Base-by-base conservation (phyloP, 2,329 filamentous ascomycete genomes). In the Pyrenochaeta sp. region DNA sequence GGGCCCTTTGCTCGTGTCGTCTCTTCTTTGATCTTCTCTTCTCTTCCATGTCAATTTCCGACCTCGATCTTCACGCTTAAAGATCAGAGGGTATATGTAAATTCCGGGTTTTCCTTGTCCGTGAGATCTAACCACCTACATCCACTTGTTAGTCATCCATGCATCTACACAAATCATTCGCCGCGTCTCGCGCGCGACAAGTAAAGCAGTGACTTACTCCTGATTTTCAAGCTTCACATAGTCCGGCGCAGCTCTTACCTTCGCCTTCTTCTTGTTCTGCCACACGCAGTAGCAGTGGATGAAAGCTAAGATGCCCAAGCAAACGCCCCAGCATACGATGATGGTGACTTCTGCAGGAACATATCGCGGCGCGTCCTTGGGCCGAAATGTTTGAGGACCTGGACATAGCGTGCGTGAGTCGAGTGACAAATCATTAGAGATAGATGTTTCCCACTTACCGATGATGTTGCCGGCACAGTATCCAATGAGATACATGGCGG, bases 201-300 rank as follows among this genome's bases (percentile, higher is more conserved):
- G 19, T 19, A 19, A 19, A 19, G 19, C 19, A 19, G 19, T 19
- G 43, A 59, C 65, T 61, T 72, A 90, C 80, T 90, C 88, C 73
- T 90, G 87, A 60, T 90, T 89, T 72, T 87, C 85, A 52, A 90
- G 60, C 73, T 83, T 87, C 25, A 80, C 79, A 71, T 91, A 91
- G 1, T 80, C 84, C 0, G 86, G 83, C 50, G 79, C 76, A 1
- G 81, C 82, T 42, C 86, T 75, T 15, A 85, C 67, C 7, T 68
- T 67, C 0, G 81, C 85, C 77, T 90, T 91, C 74, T 83, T 82
- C 60, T 72, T 76, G 64, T 91, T 91, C 77, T 88, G 81, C 22
- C 73, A 72, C 10, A 78, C 77, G 70, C 85, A 90, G 81, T 86
- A 90, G 69, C 80, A 82, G 74, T 86, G 88, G 53, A 91, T 88